A percentile compares a stretch with the other conserved stretches of the same genome.
phyloP scores from a whole-genome alignment of 768 basidiomycete genomes.

The Dictyophora rubrovolvata region DNA sequence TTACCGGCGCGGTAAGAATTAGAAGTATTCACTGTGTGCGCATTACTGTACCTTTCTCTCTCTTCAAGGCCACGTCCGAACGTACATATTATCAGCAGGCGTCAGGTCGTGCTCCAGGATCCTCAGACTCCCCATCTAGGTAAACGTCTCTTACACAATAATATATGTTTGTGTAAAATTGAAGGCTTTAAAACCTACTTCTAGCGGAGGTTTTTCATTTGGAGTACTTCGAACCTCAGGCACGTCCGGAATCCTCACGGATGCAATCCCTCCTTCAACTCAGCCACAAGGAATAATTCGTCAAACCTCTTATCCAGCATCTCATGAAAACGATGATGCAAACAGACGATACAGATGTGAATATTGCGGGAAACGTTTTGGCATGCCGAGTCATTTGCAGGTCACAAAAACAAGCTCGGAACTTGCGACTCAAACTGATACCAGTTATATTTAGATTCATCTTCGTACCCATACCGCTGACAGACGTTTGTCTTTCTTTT shows the following conservation, averaged over 20 bases:
- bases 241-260: not conserved
- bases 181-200: not conserved
- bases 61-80: too few relatives aligned
- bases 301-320: not conserved
- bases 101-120: too few relatives aligned
- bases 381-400: slow-evolving; percentile 5
- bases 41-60: too few relatives aligned
- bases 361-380: slow-evolving; percentile 7
- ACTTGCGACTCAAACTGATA: not conserved
- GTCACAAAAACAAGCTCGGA: not conserved
- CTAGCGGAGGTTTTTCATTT: not conserved
- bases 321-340: not conserved
- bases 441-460: not conserved
- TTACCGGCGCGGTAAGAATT: not conserved
- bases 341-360: slow-evolving; percentile 4
- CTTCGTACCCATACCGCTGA: slow-evolving; percentile 1
- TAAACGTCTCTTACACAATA: too few relatives aligned
- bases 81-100: too few relatives aligned
- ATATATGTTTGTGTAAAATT: too few relatives aligned
- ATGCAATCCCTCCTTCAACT: not conserved
- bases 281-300: slow-evolving; percentile 4
- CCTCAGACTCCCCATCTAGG: too few relatives aligned
- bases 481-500: not conserved
- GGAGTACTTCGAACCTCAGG: slow-evolving; percentile 1
- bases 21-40: too few relatives aligned